A percentile compares a stretch with the other conserved stretches of the same genome.
phyloP scores from a whole-genome alignment of 2,329 filamentous ascomycete genomes.

The Ramularia endophylla region DNA sequence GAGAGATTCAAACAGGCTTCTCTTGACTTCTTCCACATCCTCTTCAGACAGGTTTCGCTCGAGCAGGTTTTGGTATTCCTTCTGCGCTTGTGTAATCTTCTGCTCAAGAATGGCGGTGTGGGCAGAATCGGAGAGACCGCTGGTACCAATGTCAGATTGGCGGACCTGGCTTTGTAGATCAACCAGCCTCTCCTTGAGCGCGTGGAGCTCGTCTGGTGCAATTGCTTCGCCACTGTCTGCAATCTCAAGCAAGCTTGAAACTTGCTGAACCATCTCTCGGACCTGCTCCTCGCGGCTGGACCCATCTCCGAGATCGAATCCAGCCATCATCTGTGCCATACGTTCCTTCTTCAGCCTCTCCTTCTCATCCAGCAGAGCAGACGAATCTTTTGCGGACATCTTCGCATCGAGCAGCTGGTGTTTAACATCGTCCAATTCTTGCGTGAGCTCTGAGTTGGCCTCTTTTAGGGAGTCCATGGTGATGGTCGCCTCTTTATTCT shows the following conservation, averaged over 20 bases:
- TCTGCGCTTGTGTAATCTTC: conserved; percentile 66
- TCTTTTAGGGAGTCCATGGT: conserved; percentile 98
- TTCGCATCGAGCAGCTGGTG: conserved; percentile 92
- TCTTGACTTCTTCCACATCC: conserved; percentile 80
- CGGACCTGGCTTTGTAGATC: conserved; percentile 90
- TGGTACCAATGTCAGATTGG: conserved; percentile 82
- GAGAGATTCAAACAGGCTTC: conserved; percentile 70
- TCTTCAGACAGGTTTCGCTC: conserved; percentile 69
- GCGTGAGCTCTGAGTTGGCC: conserved; percentile 85
- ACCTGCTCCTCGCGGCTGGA: conserved; percentile 88
- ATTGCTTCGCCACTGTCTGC: conserved; percentile 72
- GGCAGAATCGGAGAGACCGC: conserved; percentile 56
- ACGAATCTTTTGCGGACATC: conserved; percentile 93
- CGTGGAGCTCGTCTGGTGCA: conserved; percentile 71
- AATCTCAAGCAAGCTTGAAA: conserved; percentile 72
- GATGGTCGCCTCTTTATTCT: conserved; percentile 93
- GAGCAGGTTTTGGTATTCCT: conserved; percentile 77
- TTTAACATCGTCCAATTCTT: conserved; percentile 90
- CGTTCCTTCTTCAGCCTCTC: conserved; percentile 98
- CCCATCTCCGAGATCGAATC: conserved; percentile 88
- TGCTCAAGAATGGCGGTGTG: conserved; percentile 63
- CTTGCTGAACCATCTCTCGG: conserved; percentile 72
- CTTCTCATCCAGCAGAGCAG: conserved; percentile 87
- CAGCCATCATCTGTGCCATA: conserved; percentile 99
- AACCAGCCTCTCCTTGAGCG: conserved; percentile 70